Evolutionary conservation across 306 rosid species (phyloP).

Genomic region (Medicago truncatula): MtrunA17r5.0-ANR NC_053049.1:41246501-41247000

Average conservation of each 20-base stretch:
- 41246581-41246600: slow-evolving; percentile 4
- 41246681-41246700: slow-evolving; percentile 44
- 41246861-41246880: slow-evolving; percentile 14
- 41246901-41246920: neutral
- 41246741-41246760: slow-evolving; percentile 61
- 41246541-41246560: slow-evolving; percentile 12
- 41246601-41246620: slow-evolving; percentile 50
- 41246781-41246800: slow-evolving; percentile 58
- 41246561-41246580: slow-evolving; percentile 17
- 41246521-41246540: slow-evolving; percentile 49
- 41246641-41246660: slow-evolving; percentile 50
- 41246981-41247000: slow-evolving; percentile 25
- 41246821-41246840: slow-evolving; percentile 42
- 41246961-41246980: neutral
- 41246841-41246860: slow-evolving; percentile 52
- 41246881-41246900: neutral
- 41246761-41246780: slow-evolving; percentile 60
- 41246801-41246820: slow-evolving; percentile 62
- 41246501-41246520: slow-evolving; percentile 27
- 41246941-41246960: slow-evolving; percentile 37
- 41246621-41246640: slow-evolving; percentile 22
- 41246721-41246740: slow-evolving; percentile 52
- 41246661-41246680: slow-evolving; percentile 63
- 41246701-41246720: slow-evolving; percentile 42
- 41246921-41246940: slow-evolving; percentile 20